These are phyloP conservation scores for Vigna unguiculata DNA, from an alignment of 306 rosid genomes.

Conservation along the genomic window DNA sequence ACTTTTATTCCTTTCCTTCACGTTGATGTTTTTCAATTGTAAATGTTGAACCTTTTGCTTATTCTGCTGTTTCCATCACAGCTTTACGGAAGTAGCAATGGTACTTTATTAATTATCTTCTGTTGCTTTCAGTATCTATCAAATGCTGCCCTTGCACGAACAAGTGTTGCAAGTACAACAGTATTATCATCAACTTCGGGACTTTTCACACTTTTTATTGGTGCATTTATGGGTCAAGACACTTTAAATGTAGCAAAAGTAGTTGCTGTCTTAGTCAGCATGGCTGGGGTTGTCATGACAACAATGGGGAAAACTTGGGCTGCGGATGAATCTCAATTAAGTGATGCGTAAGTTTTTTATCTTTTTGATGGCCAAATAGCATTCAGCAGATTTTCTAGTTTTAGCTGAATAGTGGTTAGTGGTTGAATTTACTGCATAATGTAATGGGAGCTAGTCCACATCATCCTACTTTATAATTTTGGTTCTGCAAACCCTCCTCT, in stretches of 20 bases:
- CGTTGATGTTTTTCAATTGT: background rate
- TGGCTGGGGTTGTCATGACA: constrained; percentile 98
- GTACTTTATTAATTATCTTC: constrained; percentile 24
- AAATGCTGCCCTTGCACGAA: constrained; percentile 97
- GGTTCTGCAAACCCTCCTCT: no score
- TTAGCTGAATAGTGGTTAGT: background rate
- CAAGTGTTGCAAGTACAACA: constrained; percentile 98
- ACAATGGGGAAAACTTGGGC: constrained; percentile 99
- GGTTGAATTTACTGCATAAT: no score
- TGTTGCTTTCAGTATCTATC: constrained; percentile 85
- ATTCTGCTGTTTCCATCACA: constrained; percentile 30
- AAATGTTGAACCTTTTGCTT: constrained; percentile 23
- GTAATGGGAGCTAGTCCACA: no score
- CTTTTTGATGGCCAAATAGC: constrained; percentile 7
- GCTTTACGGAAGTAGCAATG: constrained; percentile 8
- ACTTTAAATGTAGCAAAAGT: constrained; percentile 82
- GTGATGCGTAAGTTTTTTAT: constrained; percentile 61
- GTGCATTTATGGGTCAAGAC: constrained; percentile 90
- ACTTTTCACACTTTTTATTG: constrained; percentile 93
- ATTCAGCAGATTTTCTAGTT: constrained; percentile 13
- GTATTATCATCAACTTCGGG: constrained; percentile 98
- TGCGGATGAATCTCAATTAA: constrained; percentile 70
- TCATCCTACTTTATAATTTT: no score
- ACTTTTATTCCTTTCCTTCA: constrained; percentile 33
- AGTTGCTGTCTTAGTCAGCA: constrained; percentile 92